Evolutionary conservation across 371 early-diverging fungal species (phyloP), one percentile per base, ranked within the genome.

Genomic region (Syncephalastrum sp.): DNA sequence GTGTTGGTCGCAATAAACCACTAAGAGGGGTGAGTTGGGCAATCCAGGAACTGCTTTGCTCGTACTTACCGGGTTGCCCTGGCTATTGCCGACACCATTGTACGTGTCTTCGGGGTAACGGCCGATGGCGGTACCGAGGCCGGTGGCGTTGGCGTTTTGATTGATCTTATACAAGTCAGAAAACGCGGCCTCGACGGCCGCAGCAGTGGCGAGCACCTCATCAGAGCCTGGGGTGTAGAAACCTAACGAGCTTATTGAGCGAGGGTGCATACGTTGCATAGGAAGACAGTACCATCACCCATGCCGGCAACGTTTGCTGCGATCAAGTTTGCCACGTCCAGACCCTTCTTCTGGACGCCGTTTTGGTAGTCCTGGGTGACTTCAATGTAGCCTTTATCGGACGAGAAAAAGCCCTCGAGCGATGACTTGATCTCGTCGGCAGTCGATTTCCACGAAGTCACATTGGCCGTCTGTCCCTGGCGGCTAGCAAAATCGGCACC

Each of bases 41-140:
- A 33, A 5, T 10, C 38, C 5, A 10, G 10, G 12, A 33, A 33
- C 27, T 27, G 4, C 27, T 27, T 27, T 27, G 4, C 27, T 33
- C 1, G 2, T 33, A 33, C 38, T 33, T 33, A 33, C 38, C 0
- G 91, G 91, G 56, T 90, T 89, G 23, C 90, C 91, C 5, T 52
- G 25, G 2, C 77, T 74, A 27, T 14, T 67, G 17, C 79, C 83
- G 43, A 77, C 59, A 17, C 89, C 90, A 50, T 87, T 70, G 54
- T 91, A 91, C 15, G 72, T 69, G 65, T 92, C 91, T 57, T 88
- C 90, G 1, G 85, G 77, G 60, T 91, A 92, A 8, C 91, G 67
- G 10, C 91, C 91, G 17, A 86, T 73, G 0, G 86, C 85, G 10
- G 71, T 68, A 17, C 79, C 81, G 2, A 56, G 50, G 42, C 23